Base-by-base conservation (phyloP, 1,284 basidiomycete species). In the Ceratobasidium papillatum region DNA sequence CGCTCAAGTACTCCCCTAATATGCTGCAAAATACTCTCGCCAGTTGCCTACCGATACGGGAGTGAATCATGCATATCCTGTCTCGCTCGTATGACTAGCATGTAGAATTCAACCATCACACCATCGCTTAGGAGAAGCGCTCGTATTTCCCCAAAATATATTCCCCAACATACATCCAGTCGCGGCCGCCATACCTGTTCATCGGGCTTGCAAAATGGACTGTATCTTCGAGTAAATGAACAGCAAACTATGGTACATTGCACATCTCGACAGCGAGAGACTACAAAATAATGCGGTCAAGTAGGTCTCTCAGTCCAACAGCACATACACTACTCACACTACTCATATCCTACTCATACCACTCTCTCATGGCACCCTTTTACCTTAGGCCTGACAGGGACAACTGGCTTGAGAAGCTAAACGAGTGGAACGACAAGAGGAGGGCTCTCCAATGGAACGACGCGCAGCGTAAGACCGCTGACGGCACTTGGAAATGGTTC, bases 401-500 rank as follows among this genome's bases (percentile, higher is more conserved):
- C 36, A 61, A 61, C 58, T 61, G 58, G 58, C 34, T 61, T 22
- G 58, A 61, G 32, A 61, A 61, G 19, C 25, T 61, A 4, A 61
- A 61, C 58, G 58, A 61, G 19, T 61, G 58, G 58, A 27, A n/a
- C 32, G 36, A 61, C 34, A 38, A 27, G n/a, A 12, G 34, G 25
- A 4, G 58, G 1, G 19, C 32, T 11, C 9, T 47, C 45, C 7
- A 47, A 11, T 47, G 45, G 45, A 19, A 9, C 9, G 19, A 17
- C 45, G 19, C 8, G 9, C 8, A n/a, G 4, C 7, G 45, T 9
- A 47, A 47, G 7, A 47, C 45, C 7, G 3, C 45, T 4, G 45
- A 47, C 19, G 45, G 45, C 8, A n/a, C n/a, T n/a, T 47, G 45
- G 45, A 47, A 47, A n/a, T 47, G 45, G 45, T 47, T 47, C 45